phyloP scores from a whole-genome alignment of 164 flowering plant genomes.

The Dillenia suffruticosa region DNA sequence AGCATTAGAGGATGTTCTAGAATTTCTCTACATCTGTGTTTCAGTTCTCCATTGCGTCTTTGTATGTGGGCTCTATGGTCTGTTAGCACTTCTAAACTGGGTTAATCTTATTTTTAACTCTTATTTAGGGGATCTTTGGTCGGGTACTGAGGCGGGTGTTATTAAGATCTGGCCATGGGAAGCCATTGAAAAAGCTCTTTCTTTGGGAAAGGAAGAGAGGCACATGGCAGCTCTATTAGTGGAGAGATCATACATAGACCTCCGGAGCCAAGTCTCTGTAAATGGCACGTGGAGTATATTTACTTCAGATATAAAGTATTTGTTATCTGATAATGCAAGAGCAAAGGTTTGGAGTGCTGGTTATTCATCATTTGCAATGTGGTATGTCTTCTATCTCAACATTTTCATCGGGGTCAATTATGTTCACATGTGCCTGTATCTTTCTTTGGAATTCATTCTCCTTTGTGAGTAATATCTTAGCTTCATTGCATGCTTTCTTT shows the following conservation, averaged over 20 bases:
- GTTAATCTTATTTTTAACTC: neutral
- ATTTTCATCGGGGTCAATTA: no score
- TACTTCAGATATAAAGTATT: constrained; percentile 61
- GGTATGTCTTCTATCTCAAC: constrained; percentile 39
- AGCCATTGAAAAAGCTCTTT: constrained; percentile 77
- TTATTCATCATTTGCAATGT: constrained; percentile 59
- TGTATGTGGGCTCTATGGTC: no score
- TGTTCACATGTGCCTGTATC: no score
- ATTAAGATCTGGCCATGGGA: constrained; percentile 98
- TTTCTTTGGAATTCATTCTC: no score
- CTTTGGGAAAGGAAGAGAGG: constrained; percentile 56
- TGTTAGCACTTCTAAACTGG: no score
- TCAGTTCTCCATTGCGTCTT: no score
- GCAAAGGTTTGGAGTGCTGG: constrained; percentile 87
- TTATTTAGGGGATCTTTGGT: constrained; percentile 86
- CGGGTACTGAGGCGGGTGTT: constrained; percentile 83
- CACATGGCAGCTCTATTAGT: constrained; percentile 84
- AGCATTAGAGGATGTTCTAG: no score
- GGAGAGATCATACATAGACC: constrained; percentile 82
- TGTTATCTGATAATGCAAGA: constrained; percentile 63
- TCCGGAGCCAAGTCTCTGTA: constrained; percentile 59
- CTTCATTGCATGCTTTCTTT: no score
- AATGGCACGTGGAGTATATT: constrained; percentile 67
- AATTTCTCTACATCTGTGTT: no score
- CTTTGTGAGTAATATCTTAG: no score